These are phyloP conservation scores for Ruellia speciosa DNA, from an alignment of 305 asterid genomes.

Conservation along the genomic window DNA sequence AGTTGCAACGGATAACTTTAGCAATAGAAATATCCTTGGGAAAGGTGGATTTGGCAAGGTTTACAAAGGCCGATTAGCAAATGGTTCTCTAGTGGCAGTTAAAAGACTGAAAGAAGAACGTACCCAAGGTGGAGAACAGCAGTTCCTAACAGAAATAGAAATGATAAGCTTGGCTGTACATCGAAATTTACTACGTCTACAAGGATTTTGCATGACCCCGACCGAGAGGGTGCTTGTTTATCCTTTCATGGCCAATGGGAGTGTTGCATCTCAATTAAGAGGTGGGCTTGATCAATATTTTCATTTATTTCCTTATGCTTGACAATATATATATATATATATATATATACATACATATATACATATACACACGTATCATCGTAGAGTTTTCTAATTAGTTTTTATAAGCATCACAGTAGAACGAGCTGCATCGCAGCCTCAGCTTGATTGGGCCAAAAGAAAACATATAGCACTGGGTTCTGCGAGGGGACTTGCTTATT, in stretches of 20 bases:
- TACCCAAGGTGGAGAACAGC: slow-evolving; percentile 66
- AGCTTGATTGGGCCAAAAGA: slow-evolving; percentile 67
- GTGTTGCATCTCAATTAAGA: slow-evolving; percentile 81
- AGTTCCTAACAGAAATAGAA: slow-evolving; percentile 84
- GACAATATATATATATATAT: not conserved
- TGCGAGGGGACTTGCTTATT: slow-evolving; percentile 77
- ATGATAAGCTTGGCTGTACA: slow-evolving; percentile 81
- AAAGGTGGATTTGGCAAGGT: slow-evolving; percentile 82
- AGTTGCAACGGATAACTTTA: slow-evolving; percentile 67
- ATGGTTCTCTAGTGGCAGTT: slow-evolving; percentile 71
- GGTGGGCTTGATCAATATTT: slow-evolving; percentile 29
- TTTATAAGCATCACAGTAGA: slow-evolving; percentile 28
- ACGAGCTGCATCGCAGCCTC: slow-evolving; percentile 38
- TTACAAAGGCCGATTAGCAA: slow-evolving; percentile 76
- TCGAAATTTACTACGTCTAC: slow-evolving; percentile 66
- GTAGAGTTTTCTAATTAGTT: slow-evolving; percentile 9
- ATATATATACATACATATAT: not conserved
- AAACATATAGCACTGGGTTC: slow-evolving; percentile 63
- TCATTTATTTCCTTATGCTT: not conserved
- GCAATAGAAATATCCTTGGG: slow-evolving; percentile 54
- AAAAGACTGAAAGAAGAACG: slow-evolving; percentile 81
- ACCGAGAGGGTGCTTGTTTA: slow-evolving; percentile 80
- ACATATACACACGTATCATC: too few relatives aligned
- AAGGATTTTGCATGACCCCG: slow-evolving; percentile 82
- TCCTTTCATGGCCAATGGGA: slow-evolving; percentile 81